Base-by-base conservation (phyloP, 441 rosid species). In the Erodium texanum region DNA sequence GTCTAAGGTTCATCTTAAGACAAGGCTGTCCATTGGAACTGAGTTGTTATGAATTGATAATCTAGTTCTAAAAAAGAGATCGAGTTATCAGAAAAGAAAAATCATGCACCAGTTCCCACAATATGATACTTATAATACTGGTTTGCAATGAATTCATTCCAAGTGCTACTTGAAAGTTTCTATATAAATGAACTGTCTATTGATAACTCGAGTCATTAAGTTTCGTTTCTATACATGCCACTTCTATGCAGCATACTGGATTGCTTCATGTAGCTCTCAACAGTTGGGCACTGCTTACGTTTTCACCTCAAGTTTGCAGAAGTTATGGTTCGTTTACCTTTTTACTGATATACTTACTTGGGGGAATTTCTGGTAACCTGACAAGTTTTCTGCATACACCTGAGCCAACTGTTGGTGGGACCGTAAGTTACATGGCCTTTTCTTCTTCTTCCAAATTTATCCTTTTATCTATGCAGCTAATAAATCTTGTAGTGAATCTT, bases 301-400 rank as follows among this genome's bases (percentile, higher is more conserved):
- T 89, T 64, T 93, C 95, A 58, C 93, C 93, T 69, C 87, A 77
- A 73, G 95, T 87, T 56, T 86, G 89, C 75, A 82, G 84, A 73
- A 82, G 76, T 63, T 92, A 89, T 66, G 98, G 98, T 24, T 72
- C 89, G 8, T 80, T 88, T 70, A 82, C 95, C 7, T 89, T 89
- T 68, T 70, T 84, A 76, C 79, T 92, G 81, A 87, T 89, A 56
- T 92, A 82, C 81, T 54, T 85, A 11, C 90, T 92, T 5, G 98
- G 96, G 68, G 98, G 98, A 64, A 76, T 92, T 73, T 83, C 92
- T 50, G 95, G 96, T 69, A 89, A 89, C 84, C 77, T 88, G 78
- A 84, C 81, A 45, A 92, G 96, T 81, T 92, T 85, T 80, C 89
- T 92, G 71, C 98, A 85, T 70, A 92, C 96, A 5, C 79, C 93